Evolutionary conservation across 805 yeast species (phyloP).

Genomic region (Barnettozyma vustinii): DNA sequence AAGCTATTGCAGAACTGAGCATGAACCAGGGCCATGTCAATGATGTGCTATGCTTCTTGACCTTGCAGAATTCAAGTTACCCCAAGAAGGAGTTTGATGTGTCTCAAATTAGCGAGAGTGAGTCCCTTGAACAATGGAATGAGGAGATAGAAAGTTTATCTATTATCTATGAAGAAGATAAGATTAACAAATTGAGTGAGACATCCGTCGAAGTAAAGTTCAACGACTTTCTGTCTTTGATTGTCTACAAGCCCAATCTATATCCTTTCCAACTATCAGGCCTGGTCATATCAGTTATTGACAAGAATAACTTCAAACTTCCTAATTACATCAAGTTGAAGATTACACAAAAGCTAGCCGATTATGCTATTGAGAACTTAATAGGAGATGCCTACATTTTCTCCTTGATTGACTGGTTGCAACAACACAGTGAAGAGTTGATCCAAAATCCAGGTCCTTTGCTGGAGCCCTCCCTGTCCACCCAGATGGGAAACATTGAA

Average conservation of each 20-base stretch:
- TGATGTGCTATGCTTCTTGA: slow-evolving; percentile 11
- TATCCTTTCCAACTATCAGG: slow-evolving; percentile 76
- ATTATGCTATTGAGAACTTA: slow-evolving; percentile 37
- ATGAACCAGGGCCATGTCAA: slow-evolving; percentile 40
- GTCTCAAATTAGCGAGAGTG: slow-evolving; percentile 4
- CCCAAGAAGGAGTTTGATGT: slow-evolving; percentile 2
- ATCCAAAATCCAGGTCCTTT: slow-evolving; percentile 75
- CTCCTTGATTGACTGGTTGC: slow-evolving; percentile 72
- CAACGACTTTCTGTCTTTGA: slow-evolving; percentile 26
- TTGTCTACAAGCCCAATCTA: slow-evolving; percentile 39
- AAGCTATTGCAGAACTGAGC: slow-evolving; percentile 46
- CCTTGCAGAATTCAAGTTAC: slow-evolving; percentile 8
- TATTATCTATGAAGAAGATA: slow-evolving; percentile 43
- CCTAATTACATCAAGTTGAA: slow-evolving; percentile 68
- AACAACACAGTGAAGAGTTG: slow-evolving; percentile 50
- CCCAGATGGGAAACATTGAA: slow-evolving; percentile 4
- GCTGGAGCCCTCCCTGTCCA: slow-evolving; percentile 22
- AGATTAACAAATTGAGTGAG: slow-evolving; percentile 27
- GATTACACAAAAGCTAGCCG: slow-evolving; percentile 42
- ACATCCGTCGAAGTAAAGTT: slow-evolving; percentile 14
- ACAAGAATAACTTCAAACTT: slow-evolving; percentile 36
- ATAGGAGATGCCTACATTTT: slow-evolving; percentile 70
- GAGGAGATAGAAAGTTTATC: slow-evolving; percentile 69
- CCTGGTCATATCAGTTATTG: slow-evolving; percentile 43
- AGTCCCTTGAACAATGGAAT: slow-evolving; percentile 48